Evolutionary conservation across 1,284 basidiomycete genomes (phyloP), one percentile per base, ranked within the genome.

Genomic region (Ustilago shanxiensis): DNA sequence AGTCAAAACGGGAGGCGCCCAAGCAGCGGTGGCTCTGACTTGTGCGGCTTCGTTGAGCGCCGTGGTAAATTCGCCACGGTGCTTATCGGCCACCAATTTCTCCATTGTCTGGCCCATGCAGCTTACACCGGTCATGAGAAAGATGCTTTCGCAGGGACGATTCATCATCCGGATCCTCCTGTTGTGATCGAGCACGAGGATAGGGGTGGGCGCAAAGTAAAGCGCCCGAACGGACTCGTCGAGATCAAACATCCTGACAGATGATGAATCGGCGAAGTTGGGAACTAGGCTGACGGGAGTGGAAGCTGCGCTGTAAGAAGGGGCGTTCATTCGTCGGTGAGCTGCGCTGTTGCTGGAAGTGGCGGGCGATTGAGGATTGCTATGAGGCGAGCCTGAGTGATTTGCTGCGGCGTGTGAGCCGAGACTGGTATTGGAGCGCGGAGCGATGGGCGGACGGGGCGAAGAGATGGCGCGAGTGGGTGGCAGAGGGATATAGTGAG

Each of bases 161-260:
- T 83, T 83, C 75, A 82, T 73, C 79, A 83, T 79, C 29, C 81
- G 74, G 31, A 83, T 72, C 24, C 73, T 71, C 13, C 80, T 58
- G 41, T 76, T 81, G 41, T 73, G 61, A 50, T 83, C 82, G 41
- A 83, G 71, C 11, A 83, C 82, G 50, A 82, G 49, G 33, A 82
- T 72, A n/a, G 82, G 81, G 13, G 74, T 64, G 35, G 82, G 82
- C 51, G 82, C 80, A 71, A 83, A 83, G 64, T 83, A 83, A 54
- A 83, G 67, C 49, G 82, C 82, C 47, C 81, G 65, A 20, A 83
- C 72, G 33, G 81, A 79, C 64, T 83, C 82, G 54, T 83, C 82
- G n/a, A 82, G 72, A 52, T 82, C 81, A n/a, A 83, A 79, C 82
- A 83, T 83, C 7, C 37, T 74, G 58, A 56, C 61, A 44, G 67